Percentiles rank a stretch among this genome's conserved stretches.
phyloP scores from a whole-genome alignment of 1,284 basidiomycete species.

The Cutaneotrichosporon daszewskae region DNA sequence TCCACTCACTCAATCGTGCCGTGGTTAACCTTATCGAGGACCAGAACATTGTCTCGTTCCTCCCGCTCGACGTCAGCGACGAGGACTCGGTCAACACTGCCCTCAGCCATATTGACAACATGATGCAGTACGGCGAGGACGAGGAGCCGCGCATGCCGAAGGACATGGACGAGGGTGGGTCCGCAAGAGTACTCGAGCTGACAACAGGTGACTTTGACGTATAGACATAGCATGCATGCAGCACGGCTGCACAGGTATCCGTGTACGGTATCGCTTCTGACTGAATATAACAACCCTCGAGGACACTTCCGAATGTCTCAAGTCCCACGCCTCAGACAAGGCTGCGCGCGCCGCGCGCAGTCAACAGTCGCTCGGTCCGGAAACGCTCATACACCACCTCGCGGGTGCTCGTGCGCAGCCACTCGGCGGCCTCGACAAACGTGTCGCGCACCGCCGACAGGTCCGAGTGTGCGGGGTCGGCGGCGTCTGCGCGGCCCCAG shows the following conservation, averaged over 20 bases:
- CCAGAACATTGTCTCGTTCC: constrained; percentile 93
- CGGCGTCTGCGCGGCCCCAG: constrained; percentile 36
- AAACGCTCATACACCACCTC: constrained; percentile 43
- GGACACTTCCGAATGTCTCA: too few species aligned
- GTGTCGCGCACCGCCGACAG: constrained; percentile 25
- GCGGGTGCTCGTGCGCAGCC: constrained; percentile 29
- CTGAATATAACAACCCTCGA: neutral
- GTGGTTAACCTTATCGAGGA: constrained; percentile 88
- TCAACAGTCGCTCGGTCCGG: constrained; percentile 37
- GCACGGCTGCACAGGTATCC: neutral
- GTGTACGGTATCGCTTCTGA: neutral
- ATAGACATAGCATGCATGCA: constrained; percentile 13
- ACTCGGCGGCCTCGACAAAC: constrained; percentile 24
- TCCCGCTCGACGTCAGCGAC: constrained; percentile 85
- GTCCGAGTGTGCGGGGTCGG: constrained; percentile 28
- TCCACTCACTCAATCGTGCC: constrained; percentile 88
- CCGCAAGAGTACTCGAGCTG: neutral
- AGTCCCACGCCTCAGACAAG: too few species aligned
- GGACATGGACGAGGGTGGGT: constrained; percentile 79
- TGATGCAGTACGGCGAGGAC: constrained; percentile 93
- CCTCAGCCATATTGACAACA: constrained; percentile 92
- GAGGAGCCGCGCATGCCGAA: constrained; percentile 81
- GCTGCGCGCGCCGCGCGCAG: neutral
- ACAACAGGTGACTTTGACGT: constrained; percentile 16
- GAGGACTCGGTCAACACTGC: constrained; percentile 86